Evolutionary conservation across 768 basidiomycete genomes (phyloP), one percentile per base, ranked within the genome.

Genomic region (Suillus weaverae): DNA sequence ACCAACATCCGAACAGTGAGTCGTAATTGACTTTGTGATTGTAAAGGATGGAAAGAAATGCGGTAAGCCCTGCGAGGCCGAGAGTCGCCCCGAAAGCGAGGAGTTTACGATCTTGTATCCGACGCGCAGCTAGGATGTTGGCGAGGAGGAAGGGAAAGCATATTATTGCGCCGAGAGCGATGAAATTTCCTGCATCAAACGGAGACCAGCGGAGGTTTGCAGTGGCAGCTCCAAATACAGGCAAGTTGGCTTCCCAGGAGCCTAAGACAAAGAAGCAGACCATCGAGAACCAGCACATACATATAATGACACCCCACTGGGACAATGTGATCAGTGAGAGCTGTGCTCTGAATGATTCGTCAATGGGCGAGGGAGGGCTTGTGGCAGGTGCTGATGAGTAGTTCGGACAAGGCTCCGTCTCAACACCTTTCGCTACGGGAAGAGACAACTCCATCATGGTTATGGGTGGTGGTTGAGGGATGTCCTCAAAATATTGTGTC

Each of bases 201-300:
- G 88, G 89, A 16, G 84, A 81, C 80, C 84, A 89, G 69, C 80
- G 71, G 70, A 89, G 83, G 22, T 74, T 69, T 16, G 75, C 72
- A 8, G 70, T 72, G 26, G 68, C 70, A 55, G 83, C 81, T 26
- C 84, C 81, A 71, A 84, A 89, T 63, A 89, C 82, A 43, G 87
- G 88, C 60, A 89, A 83, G 73, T 88, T 89, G 56, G 85, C 79
- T 73, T 90, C 88, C 87, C 87, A 89, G 14, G 84, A 82, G 9
- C 86, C 87, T 63, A 90, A 84, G 70, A 89, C 80, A 76, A 89
- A 88, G 79, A 89, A 90, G 74, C 83, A 87, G 22, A 85, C 81
- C 85, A 88, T 88, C 54, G 87, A 81, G 69, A 85, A 86, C 84
- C 87, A 90, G 72, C 87, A 89, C 85, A 90, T 88, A 70, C 84